Base-by-base conservation (phyloP, 1,284 basidiomycete species). In the Marasmius fiardii region DNA sequence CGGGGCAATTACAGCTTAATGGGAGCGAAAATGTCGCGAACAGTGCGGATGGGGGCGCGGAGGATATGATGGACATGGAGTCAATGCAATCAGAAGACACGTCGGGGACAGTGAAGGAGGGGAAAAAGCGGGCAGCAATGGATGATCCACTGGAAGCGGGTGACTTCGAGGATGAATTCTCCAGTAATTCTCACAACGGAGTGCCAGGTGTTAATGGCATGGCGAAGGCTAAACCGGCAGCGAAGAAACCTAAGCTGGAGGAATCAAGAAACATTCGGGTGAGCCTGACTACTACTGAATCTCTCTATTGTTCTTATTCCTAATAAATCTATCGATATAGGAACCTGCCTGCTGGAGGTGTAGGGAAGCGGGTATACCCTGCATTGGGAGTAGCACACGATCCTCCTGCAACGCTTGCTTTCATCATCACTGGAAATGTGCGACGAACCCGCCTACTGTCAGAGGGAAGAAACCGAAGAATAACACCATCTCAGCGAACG, bases 391-490 rank as follows among this genome's bases (percentile, higher is more conserved):
- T 49, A 14, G 4, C 28, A 31, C 26, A 18, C 47, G 47, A 31
- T 31, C 47, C 16, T 49, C 47, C 23, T 49, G 47, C 28, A 26
- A 33, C 16, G 26, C 24, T n/a, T 49, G 47, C 47, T 49, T 49
- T 33, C 26, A 18, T 31, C 47, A 31, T 49, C 47, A 49, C 31
- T 49, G 47, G 47, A 49, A 49, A 49, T 49, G 47, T 26, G 28
- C 47, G 12, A 28, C 28, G n/a, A 14, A 10, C 24, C 24, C 47
- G 12, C 47, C 47, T 8, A 16, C 23, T 31, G 26, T 31, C n/a
- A 28, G n/a, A 33, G 14, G 14, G 7, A 49, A 33, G 26, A 49
- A 49, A 20, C 20, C 20, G 20, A 49, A 31, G 31, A 49, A 26
- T 26, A 49, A 49, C 14, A 14, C 47, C 24, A 20, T 49, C 7